These are phyloP conservation scores for Rickenella mellea DNA, from an alignment of 768 basidiomycete species.

Conservation along the genomic window DNA sequence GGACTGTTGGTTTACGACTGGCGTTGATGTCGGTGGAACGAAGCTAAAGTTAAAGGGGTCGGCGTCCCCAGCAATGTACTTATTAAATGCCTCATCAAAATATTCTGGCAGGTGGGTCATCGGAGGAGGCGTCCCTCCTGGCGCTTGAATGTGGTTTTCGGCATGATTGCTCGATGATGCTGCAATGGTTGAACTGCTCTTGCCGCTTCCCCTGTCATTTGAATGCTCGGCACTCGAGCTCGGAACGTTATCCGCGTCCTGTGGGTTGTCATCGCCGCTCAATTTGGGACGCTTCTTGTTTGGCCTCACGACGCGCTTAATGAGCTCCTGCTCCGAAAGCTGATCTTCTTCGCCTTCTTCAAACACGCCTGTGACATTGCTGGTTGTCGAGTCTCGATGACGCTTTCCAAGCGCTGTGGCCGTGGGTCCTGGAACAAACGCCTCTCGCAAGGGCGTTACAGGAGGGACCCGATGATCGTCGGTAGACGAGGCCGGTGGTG, in stretches of 20 bases:
- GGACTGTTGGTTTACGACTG: slow-evolving; percentile 9
- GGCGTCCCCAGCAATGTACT: slow-evolving; percentile 8
- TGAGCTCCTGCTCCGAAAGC: slow-evolving; percentile 25
- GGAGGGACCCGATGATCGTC: no score
- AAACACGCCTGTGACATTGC: slow-evolving; percentile 28
- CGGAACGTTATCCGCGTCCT: slow-evolving; percentile 9
- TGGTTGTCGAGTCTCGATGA: slow-evolving; percentile 40
- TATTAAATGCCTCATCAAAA: slow-evolving; percentile 8
- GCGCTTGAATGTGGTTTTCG: no score
- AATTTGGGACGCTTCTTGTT: slow-evolving; percentile 44
- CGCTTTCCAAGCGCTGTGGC: slow-evolving; percentile 57
- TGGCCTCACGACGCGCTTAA: slow-evolving; percentile 31
- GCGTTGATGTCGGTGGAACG: slow-evolving; percentile 5
- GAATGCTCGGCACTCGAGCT: background rate
- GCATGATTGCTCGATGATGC: no score
- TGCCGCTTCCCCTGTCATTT: background rate
- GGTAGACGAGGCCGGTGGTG: background rate
- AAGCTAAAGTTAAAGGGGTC: slow-evolving; percentile 17
- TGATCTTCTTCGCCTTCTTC: slow-evolving; percentile 34
- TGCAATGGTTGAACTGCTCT: background rate
- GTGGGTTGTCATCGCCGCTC: slow-evolving; percentile 11
- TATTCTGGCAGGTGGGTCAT: slow-evolving; percentile 1
- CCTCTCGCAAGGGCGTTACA: no score
- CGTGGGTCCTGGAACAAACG: slow-evolving; percentile 20
- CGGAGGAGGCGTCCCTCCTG: background rate